Base-by-base conservation (phyloP, 495 filamentous ascomycete genomes). In the Cercophora sp. region DNA sequence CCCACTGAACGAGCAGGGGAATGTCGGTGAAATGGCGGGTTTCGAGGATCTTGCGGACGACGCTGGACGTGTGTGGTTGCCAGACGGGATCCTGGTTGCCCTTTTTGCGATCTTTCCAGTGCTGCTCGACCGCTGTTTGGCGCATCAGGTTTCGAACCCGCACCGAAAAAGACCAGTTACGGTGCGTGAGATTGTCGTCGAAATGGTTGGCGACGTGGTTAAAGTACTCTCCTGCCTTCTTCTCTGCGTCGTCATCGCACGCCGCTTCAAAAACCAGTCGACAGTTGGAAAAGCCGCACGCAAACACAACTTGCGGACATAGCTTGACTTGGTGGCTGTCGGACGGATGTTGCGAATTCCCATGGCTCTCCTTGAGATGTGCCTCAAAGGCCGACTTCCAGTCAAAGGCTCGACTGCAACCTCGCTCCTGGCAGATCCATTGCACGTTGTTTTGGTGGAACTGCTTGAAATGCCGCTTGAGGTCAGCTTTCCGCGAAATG, bases 221-320 rank as follows among this genome's bases (percentile, higher is more conserved):
- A 41, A 66, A 56, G 50, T 66, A 66, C 20, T 59, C 50, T n/a
- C 47, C 26, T 1, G 47, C 49, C 20, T 46, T 52, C 20, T 52
- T 35, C 0, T 50, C 42, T 2, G 52, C 49, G 11, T 60, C 60
- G 11, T 40, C 52, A 6, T 58, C 49, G 16, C 22, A 35, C 4
- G 57, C 19, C 9, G 63, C 56, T 44, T 63, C 63, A 15, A 61
- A 57, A 1, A 66, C 53, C 3, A 57, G 44, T n/a, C 40, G 39
- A 42, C 62, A 63, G 46, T 58, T 51, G 31, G 51, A 52, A 37
- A 63, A 63, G 26, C 63, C 63, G 43, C 63, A 66, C 13, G 57
- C 60, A 24, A 66, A 63, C 4, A 66, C 63, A 3, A 57, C 42
- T 34, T 63, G 60, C 13, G 57, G 55, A 22, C 53, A 59, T 5